Evolutionary conservation across 2,329 filamentous ascomycete species (phyloP).

Genomic region (Phoma herbarum): DNA sequence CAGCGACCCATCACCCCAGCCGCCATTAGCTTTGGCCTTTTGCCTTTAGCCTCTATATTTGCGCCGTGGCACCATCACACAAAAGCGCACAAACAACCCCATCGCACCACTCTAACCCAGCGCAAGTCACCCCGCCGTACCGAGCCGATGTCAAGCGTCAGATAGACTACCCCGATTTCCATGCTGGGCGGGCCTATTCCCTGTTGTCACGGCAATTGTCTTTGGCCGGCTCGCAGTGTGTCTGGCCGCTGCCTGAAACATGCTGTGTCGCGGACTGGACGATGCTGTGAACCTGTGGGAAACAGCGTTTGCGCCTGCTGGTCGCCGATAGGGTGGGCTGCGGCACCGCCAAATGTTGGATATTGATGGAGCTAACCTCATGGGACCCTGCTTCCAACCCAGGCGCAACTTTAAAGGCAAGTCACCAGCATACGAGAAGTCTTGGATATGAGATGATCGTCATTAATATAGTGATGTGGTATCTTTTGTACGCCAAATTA

Average conservation of each 20-base stretch:
- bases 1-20: background rate
- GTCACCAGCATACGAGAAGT: background rate
- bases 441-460: background rate
- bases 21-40: background rate
- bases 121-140: conserved; percentile 4
- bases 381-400: background rate
- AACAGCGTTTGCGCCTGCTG: conserved; percentile 18
- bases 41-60: conserved; percentile 1
- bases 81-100: conserved; percentile 2
- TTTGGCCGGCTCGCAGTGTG: conserved; percentile 5
- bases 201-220: conserved; percentile 17
- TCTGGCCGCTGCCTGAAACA: conserved; percentile 17
- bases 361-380: conserved; percentile 11
- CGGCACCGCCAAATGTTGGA: conserved; percentile 11
- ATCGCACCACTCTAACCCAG: conserved; percentile 5
- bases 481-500: conserved; percentile 16
- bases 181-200: conserved; percentile 4
- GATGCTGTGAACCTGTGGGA: conserved; percentile 24
- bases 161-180: conserved; percentile 4
- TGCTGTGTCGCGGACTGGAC: conserved; percentile 12
- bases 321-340: conserved; percentile 8
- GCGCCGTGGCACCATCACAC: conserved; percentile 12
- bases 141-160: conserved; percentile 13
- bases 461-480: conserved; percentile 20
- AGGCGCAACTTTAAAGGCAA: too few species aligned